Evolutionary conservation across 495 filamentous ascomycete genomes (phyloP).

Genomic region (Oleoguttula mirabilis): DNA sequence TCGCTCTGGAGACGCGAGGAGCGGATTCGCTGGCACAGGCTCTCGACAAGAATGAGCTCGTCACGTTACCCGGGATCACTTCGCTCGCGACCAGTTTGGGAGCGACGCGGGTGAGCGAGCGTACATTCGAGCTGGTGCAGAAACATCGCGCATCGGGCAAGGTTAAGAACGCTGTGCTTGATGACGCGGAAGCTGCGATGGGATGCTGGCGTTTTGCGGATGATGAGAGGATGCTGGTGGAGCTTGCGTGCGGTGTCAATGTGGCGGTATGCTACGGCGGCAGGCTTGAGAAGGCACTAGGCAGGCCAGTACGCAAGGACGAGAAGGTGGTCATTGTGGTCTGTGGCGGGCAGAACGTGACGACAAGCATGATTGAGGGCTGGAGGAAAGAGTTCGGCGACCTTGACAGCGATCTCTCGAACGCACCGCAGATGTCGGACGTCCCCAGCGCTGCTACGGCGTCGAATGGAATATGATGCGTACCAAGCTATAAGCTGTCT

Average conservation of each 20-base stretch:
- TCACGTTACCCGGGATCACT: constrained; percentile 60
- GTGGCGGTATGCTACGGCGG: constrained; percentile 45
- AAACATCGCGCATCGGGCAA: constrained; percentile 29
- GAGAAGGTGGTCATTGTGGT: constrained; percentile 74
- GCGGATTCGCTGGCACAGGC: constrained; percentile 58
- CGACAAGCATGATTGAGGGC: constrained; percentile 48
- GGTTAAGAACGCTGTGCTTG: constrained; percentile 57
- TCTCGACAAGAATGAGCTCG: constrained; percentile 40
- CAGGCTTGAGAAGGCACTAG: constrained; percentile 48
- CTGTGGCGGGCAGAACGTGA: constrained; percentile 73
- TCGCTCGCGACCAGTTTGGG: constrained; percentile 72
- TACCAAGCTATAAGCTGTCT: too few species aligned
- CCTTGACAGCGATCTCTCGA: constrained; percentile 5
- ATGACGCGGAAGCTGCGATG: constrained; percentile 69
- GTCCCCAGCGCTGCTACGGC: constrained; percentile 23
- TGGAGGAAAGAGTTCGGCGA: constrained; percentile 48
- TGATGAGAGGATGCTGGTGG: constrained; percentile 68
- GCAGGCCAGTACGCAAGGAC: constrained; percentile 41
- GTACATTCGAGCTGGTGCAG: constrained; percentile 53
- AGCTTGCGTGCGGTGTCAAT: constrained; percentile 67
- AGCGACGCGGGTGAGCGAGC: constrained; percentile 56
- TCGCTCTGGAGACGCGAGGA: constrained; percentile 75
- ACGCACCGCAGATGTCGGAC: neutral
- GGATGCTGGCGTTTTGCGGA: constrained; percentile 66
- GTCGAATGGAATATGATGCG: constrained; percentile 1